phyloP scores from a whole-genome alignment of 139 green algal species.

The Tetradesmus obliquus region DNA sequence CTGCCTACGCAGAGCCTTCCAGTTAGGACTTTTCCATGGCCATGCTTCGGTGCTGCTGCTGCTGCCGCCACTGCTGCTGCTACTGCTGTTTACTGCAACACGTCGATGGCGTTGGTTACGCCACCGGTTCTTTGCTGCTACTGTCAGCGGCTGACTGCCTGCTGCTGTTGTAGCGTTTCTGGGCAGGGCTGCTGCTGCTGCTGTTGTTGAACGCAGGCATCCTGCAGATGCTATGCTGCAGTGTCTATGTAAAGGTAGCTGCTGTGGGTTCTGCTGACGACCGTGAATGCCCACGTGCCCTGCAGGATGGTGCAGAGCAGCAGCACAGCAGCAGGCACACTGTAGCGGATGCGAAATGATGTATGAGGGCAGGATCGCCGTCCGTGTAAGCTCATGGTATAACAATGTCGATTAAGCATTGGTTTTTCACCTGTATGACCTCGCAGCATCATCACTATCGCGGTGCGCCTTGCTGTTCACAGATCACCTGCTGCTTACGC shows the following conservation, averaged over 20 bases:
- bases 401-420: background rate
- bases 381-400: background rate
- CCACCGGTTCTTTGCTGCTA: background rate
- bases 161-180: background rate
- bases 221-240: background rate
- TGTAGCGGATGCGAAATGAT: background rate
- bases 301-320: background rate
- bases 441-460: background rate
- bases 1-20: constrained; percentile 21
- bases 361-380: background rate
- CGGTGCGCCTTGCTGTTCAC: background rate
- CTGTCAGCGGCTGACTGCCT: background rate
- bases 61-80: background rate
- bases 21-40: constrained; percentile 39
- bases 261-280: background rate
- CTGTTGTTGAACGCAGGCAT: background rate
- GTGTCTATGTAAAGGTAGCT: background rate
- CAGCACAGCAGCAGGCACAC: background rate
- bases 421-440: background rate
- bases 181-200: background rate
- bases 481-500: background rate
- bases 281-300: background rate
- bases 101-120: background rate
- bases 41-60: background rate
- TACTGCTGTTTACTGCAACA: background rate